phyloP scores from a whole-genome alignment of 2,329 filamentous ascomycete genomes.

The Grosmannia clavigera region DNA sequence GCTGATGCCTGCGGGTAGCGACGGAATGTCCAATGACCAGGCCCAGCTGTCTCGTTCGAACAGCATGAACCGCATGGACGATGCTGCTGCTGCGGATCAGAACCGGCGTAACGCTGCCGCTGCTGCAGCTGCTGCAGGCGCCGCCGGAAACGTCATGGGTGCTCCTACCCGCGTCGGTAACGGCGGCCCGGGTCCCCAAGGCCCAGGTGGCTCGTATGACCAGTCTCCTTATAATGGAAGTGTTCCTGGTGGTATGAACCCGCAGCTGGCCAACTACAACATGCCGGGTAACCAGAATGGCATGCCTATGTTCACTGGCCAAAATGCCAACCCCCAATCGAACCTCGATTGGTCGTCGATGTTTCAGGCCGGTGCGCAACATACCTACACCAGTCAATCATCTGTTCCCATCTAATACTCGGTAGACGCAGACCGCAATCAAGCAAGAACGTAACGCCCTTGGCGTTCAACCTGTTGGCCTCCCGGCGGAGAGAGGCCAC shows the following conservation, averaged over 20 bases:
- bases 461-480: constrained; percentile 33
- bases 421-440: constrained; percentile 56
- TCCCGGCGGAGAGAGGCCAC: constrained; percentile 21
- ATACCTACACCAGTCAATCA: constrained; percentile 45
- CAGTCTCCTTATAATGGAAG: constrained; percentile 44
- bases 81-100: constrained; percentile 32
- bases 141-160: constrained; percentile 6
- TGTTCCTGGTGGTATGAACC: constrained; percentile 40
- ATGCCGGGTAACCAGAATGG: constrained; percentile 51
- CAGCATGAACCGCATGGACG: constrained; percentile 47
- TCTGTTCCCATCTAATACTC: constrained; percentile 44
- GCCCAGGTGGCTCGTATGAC: constrained; percentile 20
- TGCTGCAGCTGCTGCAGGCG: constrained; percentile 1
- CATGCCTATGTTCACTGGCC: constrained; percentile 50
- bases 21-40: constrained; percentile 49
- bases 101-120: constrained; percentile 43
- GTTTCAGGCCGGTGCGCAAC: constrained; percentile 60
- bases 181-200: constrained; percentile 5
- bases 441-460: constrained; percentile 52
- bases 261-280: constrained; percentile 49
- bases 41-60: constrained; percentile 48
- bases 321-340: constrained; percentile 48
- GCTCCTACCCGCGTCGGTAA: constrained; percentile 7
- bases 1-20: constrained; percentile 32
- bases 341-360: constrained; percentile 66